Evolutionary conservation across 768 basidiomycete species (phyloP).

Genomic region (Amanita inopinata): DNA sequence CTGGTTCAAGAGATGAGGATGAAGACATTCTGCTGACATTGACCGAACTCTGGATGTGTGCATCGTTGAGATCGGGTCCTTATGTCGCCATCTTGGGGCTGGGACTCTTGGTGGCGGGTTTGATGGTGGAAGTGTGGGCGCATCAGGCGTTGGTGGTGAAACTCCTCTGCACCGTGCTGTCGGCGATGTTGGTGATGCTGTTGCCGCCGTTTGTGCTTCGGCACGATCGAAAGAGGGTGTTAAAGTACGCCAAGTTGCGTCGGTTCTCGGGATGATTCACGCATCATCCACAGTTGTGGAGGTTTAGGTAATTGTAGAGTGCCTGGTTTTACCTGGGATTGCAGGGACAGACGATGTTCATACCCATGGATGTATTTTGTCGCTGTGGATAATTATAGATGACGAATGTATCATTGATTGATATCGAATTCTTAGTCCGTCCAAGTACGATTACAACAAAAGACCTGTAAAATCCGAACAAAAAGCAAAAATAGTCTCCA

Average conservation of each 20-base stretch:
- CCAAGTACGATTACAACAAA: no score
- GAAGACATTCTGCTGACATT: not conserved
- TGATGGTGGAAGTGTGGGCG: constrained; percentile 5
- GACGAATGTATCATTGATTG: no score
- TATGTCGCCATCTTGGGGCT: not conserved
- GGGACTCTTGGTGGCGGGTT: not conserved
- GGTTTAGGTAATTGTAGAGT: no score
- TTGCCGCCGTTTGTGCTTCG: constrained; percentile 1
- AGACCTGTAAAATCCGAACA: no score
- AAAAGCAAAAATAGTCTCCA: no score
- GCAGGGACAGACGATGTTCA: no score
- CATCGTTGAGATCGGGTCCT: not conserved
- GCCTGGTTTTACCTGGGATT: no score
- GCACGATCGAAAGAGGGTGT: not conserved
- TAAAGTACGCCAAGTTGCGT: not conserved
- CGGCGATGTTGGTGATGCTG: not conserved
- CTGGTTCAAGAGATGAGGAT: not conserved
- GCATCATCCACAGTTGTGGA: not conserved
- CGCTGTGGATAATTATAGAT: no score
- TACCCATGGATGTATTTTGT: no score
- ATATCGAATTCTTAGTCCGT: no score
- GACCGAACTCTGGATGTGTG: not conserved
- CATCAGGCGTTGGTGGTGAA: not conserved
- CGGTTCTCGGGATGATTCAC: not conserved
- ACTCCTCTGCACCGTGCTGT: not conserved